A percentile compares a stretch with the other conserved stretches of the same genome.
These are phyloP conservation scores for Paralagenidium karlingii DNA, from an alignment of 352 stramenopile species.

Conservation along the genomic window DNA sequence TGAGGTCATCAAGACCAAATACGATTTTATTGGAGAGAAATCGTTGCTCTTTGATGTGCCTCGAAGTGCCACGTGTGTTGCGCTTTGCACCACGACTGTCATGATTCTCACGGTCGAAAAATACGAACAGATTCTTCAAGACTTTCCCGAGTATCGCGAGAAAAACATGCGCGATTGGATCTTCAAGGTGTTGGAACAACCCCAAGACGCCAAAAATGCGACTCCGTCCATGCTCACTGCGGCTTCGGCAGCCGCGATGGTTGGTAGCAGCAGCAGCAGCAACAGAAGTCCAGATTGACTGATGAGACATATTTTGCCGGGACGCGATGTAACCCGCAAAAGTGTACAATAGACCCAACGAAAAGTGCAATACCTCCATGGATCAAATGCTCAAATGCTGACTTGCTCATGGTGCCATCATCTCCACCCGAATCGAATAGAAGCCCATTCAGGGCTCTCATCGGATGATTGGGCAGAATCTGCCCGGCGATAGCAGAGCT, in stretches of 20 bases:
- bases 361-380: too few relatives aligned
- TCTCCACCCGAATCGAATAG: too few relatives aligned
- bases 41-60: constrained; percentile 28
- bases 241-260: not conserved
- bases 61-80: constrained; percentile 24
- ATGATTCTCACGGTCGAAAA: constrained; percentile 26
- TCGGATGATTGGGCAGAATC: too few relatives aligned
- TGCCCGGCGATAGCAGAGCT: too few relatives aligned
- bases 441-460: too few relatives aligned
- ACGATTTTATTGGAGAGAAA: constrained; percentile 32
- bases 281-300: not conserved
- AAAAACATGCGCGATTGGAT: constrained; percentile 35
- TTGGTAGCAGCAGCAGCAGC: not conserved
- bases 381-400: too few relatives aligned
- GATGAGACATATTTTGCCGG: not conserved
- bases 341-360: not conserved
- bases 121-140: constrained; percentile 26
- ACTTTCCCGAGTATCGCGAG: constrained; percentile 31
- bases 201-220: not conserved
- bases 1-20: constrained; percentile 23
- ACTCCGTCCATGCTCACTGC: not conserved
- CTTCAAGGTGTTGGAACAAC: constrained; percentile 4
- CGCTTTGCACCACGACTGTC: constrained; percentile 23
- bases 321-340: not conserved
- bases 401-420: too few relatives aligned